Evolutionary conservation across 2,329 filamentous ascomycete species (phyloP).

Genomic region (Curvularia sp.): DNA sequence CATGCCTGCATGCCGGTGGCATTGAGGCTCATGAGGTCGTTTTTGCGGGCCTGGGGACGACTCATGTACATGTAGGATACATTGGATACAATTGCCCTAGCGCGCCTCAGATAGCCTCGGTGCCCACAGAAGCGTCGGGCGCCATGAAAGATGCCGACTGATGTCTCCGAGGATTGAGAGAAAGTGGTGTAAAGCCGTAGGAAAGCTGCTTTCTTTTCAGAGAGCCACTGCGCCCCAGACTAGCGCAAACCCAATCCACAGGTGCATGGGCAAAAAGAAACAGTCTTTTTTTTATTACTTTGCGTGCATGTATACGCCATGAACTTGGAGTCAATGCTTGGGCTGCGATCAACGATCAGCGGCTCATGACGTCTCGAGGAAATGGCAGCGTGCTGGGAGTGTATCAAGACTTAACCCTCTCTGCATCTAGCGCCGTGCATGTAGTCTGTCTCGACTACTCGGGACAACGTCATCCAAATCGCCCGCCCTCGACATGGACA

Average conservation of each 20-base stretch:
- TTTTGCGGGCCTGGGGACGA: slow-evolving; percentile 7
- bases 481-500: background rate
- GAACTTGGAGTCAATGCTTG: slow-evolving; percentile 1
- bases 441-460: background rate
- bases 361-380: slow-evolving; percentile 1
- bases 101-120: slow-evolving; percentile 8
- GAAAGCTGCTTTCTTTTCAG: slow-evolving; percentile 1
- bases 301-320: background rate
- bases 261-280: slow-evolving; percentile 6
- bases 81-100: slow-evolving; percentile 2
- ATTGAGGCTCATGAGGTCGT: slow-evolving; percentile 3
- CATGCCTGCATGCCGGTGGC: slow-evolving; percentile 5
- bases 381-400: background rate
- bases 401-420: background rate
- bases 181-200: slow-evolving; percentile 1
- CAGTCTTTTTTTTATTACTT: background rate
- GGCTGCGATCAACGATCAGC: slow-evolving; percentile 3
- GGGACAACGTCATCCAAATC: background rate
- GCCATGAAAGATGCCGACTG: slow-evolving; percentile 2
- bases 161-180: background rate
- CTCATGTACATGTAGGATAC: slow-evolving; percentile 7
- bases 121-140: slow-evolving; percentile 1
- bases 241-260: slow-evolving; percentile 13
- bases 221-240: background rate
- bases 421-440: slow-evolving; percentile 2